phyloP scores from a whole-genome alignment of 192 early-diverging fungal species.

The Umbelopsis sp. region DNA sequence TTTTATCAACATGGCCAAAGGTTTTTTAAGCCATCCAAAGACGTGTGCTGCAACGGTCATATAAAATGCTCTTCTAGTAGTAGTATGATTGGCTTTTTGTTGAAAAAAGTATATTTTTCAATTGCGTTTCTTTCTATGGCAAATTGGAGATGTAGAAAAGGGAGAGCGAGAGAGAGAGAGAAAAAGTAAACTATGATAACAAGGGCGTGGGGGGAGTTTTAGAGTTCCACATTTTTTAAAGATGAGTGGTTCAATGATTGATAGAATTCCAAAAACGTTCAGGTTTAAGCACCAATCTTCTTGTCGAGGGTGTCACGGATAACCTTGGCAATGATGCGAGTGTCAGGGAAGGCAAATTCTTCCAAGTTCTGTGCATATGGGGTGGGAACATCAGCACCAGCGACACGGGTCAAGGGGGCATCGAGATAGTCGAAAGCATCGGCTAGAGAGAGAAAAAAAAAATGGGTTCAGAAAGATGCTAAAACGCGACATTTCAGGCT shows the following conservation, averaged over 20 bases:
- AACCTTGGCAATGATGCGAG: conserved; percentile 81
- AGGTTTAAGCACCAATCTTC: conserved; percentile 28
- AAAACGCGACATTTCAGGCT: neutral
- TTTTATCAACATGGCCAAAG: no score
- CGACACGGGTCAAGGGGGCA: conserved; percentile 89
- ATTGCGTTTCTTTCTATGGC: neutral
- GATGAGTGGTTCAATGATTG: neutral
- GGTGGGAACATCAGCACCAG: conserved; percentile 97
- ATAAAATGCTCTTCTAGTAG: no score
- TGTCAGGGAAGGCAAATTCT: conserved; percentile 80
- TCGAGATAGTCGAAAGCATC: conserved; percentile 96
- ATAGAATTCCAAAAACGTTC: neutral
- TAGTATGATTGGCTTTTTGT: no score
- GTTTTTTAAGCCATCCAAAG: no score
- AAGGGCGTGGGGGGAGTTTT: neutral
- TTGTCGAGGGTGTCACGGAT: conserved; percentile 66
- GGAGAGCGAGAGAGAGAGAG: conserved; percentile 12
- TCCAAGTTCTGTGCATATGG: conserved; percentile 97
- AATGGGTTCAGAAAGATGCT: neutral
- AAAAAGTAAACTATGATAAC: conserved; percentile 16
- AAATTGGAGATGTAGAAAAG: conserved; percentile 12
- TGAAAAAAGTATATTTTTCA: conserved; percentile 1
- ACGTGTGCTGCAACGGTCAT: no score
- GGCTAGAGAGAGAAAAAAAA: conserved; percentile 19
- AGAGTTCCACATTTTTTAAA: conserved; percentile 16